Conservation (phyloP, 345 rosid species). For the Euphorbia pulcherrima region DNA sequence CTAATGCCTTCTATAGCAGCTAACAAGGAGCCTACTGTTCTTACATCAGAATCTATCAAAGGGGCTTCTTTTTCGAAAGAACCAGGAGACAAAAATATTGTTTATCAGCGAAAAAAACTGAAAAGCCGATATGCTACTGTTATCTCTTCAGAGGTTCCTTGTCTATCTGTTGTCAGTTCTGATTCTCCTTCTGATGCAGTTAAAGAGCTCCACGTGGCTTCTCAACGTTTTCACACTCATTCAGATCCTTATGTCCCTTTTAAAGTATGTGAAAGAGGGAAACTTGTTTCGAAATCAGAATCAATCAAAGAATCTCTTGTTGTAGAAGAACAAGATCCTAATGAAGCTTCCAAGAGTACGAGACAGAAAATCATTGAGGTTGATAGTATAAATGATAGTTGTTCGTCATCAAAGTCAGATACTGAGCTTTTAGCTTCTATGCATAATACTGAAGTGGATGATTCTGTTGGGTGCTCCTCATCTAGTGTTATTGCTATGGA, state of each 20-base stretch:
- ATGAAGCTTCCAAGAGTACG: constrained; percentile 32
- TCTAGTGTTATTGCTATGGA: constrained; percentile 43
- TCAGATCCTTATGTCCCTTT: constrained; percentile 20
- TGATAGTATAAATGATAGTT: constrained; percentile 59
- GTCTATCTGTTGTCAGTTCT: constrained; percentile 42
- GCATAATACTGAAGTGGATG: constrained; percentile 48
- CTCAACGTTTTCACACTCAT: constrained; percentile 22
- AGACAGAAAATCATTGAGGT: constrained; percentile 38
- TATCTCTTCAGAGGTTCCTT: constrained; percentile 30
- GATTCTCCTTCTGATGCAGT: constrained; percentile 35
- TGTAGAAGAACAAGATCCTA: constrained; percentile 24
- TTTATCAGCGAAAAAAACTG: constrained; percentile 49
- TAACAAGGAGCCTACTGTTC: constrained; percentile 20
- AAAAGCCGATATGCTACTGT: constrained; percentile 23
- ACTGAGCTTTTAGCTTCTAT: constrained; percentile 44
- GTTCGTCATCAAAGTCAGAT: constrained; percentile 61
- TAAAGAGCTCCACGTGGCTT: constrained; percentile 30
- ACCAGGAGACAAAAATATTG: constrained; percentile 36
- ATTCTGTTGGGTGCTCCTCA: constrained; percentile 54
- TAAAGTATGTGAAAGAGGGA: constrained; percentile 19
- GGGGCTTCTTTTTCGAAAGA: constrained; percentile 24
- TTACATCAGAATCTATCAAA: constrained; percentile 23
- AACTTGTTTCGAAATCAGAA: constrained; percentile 20
- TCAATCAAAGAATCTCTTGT: constrained; percentile 24
- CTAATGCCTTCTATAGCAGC: constrained; percentile 16